A percentile compares a stretch with the other conserved stretches of the same genome.
phyloP scores from a whole-genome alignment of 2,329 filamentous ascomycete species.

The Diaporthe citrichinensis region DNA sequence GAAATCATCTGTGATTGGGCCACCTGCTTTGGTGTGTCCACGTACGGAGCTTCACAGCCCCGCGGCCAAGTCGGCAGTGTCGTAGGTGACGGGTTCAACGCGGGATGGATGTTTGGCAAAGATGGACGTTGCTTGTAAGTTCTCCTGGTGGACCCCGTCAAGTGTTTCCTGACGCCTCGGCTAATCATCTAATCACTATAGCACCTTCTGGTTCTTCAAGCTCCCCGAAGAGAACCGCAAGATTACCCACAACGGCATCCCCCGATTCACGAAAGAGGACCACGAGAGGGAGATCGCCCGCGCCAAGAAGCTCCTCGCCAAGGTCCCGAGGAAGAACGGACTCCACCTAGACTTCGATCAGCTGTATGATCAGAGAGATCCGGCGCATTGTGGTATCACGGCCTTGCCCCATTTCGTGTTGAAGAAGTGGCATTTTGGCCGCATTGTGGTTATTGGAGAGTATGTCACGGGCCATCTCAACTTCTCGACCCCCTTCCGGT shows the following conservation, averaged over 20 bases:
- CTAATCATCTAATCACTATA: neutral
- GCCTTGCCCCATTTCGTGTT: conserved; percentile 52
- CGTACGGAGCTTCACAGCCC: conserved; percentile 8
- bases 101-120: conserved; percentile 9
- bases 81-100: neutral
- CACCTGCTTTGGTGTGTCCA: conserved; percentile 14
- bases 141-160: accelerated
- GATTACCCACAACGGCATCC: conserved; percentile 35
- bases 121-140: conserved; percentile 1
- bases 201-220: neutral
- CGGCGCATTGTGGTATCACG: conserved; percentile 48
- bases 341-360: conserved; percentile 41
- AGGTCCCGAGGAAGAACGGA: conserved; percentile 13
- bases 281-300: neutral
- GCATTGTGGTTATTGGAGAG: conserved; percentile 52
- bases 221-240: neutral
- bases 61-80: conserved; percentile 1
- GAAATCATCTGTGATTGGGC: conserved; percentile 11
- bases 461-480: neutral
- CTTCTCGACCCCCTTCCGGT: neutral
- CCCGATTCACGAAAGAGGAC: conserved; percentile 41
- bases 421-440: conserved; percentile 51
- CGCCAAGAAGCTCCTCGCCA: conserved; percentile 12
- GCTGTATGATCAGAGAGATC: conserved; percentile 26
- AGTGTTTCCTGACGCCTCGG: too few relatives aligned